Evolutionary conservation across 1,139 yeast genomes (phyloP), one percentile per base, ranked within the genome.

Genomic region (Blastobotrys indianensis): DNA sequence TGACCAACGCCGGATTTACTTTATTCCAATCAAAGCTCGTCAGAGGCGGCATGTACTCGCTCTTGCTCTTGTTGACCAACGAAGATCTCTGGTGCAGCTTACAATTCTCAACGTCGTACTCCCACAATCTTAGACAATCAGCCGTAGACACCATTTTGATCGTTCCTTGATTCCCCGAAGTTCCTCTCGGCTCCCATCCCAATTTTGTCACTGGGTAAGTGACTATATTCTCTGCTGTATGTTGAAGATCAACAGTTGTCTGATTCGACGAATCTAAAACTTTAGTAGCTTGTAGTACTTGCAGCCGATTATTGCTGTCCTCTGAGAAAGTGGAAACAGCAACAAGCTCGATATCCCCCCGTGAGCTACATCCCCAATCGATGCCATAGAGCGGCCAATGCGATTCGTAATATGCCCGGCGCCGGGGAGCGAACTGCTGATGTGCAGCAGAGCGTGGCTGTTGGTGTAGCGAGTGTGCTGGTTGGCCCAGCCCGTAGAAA

Each of bases 11-110:
- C 6, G 87, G 77, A 57, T 86, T 92, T 2, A 75, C 70, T 41
- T 73, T 68, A 67, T 85, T 88, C 97, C 98, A 92, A 65, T 92
- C 97, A 61, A 92, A 87, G 4, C 95, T 82, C 0, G 97, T 90
- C 43, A 92, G 76, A 1, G 61, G 63, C 0, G 95, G 92, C 59
- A 45, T 60, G 47, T 56, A 64, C 38, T 59, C 64, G 4, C 60
- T 52, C 47, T 67, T 67, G 25, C 67, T 56, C 50, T 65, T 58
- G 55, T 68, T 75, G 25, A 70, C 68, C 48, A 66, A 60, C 36
- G 71, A 68, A 37, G 67, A 61, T 50, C 63, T 63, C 57, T 67
- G 76, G 40, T 62, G 64, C 39, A 70, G 64, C 49, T 68, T 67
- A 39, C 65, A 67, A 32, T 63, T 61, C 15, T 63, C 68, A 15